Evolutionary conservation across 305 asterid genomes (phyloP).

Genomic region (Ilex paraguariensis): DNA sequence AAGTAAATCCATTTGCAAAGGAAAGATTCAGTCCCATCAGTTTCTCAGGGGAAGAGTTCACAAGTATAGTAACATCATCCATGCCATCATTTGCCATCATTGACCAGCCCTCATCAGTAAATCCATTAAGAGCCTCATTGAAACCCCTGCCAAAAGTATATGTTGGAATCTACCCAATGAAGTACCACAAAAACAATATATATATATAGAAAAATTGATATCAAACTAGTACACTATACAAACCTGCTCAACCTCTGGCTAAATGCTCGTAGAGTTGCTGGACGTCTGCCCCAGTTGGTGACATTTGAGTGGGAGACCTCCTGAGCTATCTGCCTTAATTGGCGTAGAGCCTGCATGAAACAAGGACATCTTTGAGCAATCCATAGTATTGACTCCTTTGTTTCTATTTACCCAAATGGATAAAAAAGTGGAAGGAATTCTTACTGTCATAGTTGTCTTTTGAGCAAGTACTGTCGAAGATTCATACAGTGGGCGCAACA

Average conservation of each 20-base stretch:
- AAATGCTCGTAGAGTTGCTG: conserved; percentile 81
- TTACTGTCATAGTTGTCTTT: conserved; percentile 77
- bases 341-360: conserved; percentile 72
- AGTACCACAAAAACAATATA: neutral
- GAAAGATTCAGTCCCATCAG: conserved; percentile 64
- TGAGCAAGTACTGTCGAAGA: conserved; percentile 82
- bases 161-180: neutral
- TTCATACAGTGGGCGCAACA: conserved; percentile 81
- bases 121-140: conserved; percentile 84
- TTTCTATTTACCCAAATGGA: neutral
- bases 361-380: neutral
- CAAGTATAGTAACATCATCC: conserved; percentile 73
- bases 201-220: neutral
- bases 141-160: conserved; percentile 54
- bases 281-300: conserved; percentile 82
- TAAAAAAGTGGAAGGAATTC: conserved; percentile 4
- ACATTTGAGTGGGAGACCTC: conserved; percentile 65
- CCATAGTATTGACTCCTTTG: neutral
- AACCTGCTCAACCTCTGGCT: conserved; percentile 85
- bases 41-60: conserved; percentile 78
- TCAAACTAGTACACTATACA: conserved; percentile 3
- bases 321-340: conserved; percentile 75
- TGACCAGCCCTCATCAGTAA: conserved; percentile 79
- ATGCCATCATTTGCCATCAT: conserved; percentile 61
- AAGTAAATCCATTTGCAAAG: conserved; percentile 54